Evolutionary conservation across 78 protist genomes (phyloP).

Genomic region (Tieghemostelium lacteum): DNA sequence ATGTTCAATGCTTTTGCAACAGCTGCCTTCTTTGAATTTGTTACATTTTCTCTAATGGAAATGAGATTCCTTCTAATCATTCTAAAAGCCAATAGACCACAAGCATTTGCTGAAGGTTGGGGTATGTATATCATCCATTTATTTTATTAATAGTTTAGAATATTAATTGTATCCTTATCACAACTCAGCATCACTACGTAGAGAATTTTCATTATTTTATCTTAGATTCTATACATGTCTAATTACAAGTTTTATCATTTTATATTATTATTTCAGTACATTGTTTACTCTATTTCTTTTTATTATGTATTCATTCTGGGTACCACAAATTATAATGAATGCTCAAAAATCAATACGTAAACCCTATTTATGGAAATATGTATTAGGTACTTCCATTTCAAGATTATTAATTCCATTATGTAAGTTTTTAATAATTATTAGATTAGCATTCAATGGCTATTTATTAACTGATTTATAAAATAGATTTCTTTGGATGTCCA

Average conservation of each 20-base stretch:
- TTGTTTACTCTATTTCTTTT: conserved; percentile 69
- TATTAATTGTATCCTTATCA: not conserved
- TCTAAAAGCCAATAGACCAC: conserved; percentile 84
- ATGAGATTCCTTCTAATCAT: conserved; percentile 82
- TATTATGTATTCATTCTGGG: conserved; percentile 85
- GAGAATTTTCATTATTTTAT: conserved; percentile 84
- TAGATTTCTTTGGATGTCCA: conserved; percentile 86
- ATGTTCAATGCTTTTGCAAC: conserved; percentile 88
- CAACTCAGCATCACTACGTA: conserved; percentile 45
- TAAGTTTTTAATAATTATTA: not conserved
- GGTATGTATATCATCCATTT: conserved; percentile 16
- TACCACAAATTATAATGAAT: conserved; percentile 84
- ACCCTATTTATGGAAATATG: conserved; percentile 66
- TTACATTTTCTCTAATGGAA: conserved; percentile 86
- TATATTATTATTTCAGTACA: conserved; percentile 76
- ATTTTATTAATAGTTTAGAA: not conserved
- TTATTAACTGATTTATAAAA: not conserved
- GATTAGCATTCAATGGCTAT: not conserved
- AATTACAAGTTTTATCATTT: conserved; percentile 73
- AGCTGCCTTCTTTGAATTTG: conserved; percentile 86
- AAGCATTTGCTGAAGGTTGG: conserved; percentile 78
- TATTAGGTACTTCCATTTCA: conserved; percentile 78
- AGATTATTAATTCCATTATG: conserved; percentile 84
- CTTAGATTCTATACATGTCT: conserved; percentile 83
- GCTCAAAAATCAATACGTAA: conserved; percentile 32